Percentiles rank a stretch among this genome's conserved stretches.
Conservation (phyloP, 805 yeast genomes). For the Kuraishia capsulata region DNA sequence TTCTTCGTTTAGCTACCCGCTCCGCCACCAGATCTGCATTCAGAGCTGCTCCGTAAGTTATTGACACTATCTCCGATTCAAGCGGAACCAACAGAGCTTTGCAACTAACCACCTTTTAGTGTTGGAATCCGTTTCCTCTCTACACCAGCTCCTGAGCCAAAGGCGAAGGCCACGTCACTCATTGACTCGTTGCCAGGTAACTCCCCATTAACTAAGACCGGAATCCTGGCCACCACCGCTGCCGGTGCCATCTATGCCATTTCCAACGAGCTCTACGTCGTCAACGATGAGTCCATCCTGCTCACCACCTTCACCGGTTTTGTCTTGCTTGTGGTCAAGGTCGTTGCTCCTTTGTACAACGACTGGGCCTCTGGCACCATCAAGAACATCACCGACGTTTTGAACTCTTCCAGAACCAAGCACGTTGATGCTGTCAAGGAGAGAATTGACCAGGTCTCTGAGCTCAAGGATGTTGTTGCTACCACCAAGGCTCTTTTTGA, state of each 20-base stretch:
- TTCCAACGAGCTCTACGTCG: constrained; percentile 84
- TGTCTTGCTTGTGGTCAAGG: constrained; percentile 68
- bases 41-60: neutral
- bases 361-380: constrained; percentile 88
- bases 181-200: constrained; percentile 92
- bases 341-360: constrained; percentile 89
- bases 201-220: constrained; percentile 82
- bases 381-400: constrained; percentile 68
- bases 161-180: constrained; percentile 82
- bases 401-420: constrained; percentile 80
- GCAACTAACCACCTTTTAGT: constrained; percentile 16
- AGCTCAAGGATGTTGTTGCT: constrained; percentile 84
- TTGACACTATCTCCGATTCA: neutral
- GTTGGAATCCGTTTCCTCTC: constrained; percentile 61
- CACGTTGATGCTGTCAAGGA: constrained; percentile 90
- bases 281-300: constrained; percentile 90
- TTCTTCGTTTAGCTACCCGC: too few relatives aligned
- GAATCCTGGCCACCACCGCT: constrained; percentile 87
- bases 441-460: constrained; percentile 82
- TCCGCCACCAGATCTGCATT: neutral
- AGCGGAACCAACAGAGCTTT: too few relatives aligned
- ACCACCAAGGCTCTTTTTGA: constrained; percentile 90
- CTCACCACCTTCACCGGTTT: constrained; percentile 74
- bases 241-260: constrained; percentile 94
- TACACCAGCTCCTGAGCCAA: constrained; percentile 65